Percentiles rank a stretch among this genome's conserved stretches.
These are phyloP conservation scores for Nicotiana tomentosiformis DNA, from an alignment of 257 asterid species.

Conservation along the genomic window DNA sequence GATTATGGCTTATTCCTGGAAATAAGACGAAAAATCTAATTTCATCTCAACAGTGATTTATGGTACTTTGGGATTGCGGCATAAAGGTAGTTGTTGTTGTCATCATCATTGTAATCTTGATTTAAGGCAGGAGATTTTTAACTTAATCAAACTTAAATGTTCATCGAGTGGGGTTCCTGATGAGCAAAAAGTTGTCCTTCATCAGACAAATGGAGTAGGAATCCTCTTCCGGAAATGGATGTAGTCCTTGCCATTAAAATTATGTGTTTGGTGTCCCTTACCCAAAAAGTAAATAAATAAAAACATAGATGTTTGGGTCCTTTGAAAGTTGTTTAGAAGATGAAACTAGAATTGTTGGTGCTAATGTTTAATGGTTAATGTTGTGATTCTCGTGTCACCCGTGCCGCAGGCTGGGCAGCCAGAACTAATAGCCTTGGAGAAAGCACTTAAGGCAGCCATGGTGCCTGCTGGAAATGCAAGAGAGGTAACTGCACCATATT, in stretches of 20 bases:
- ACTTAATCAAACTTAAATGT: not conserved
- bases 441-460: conserved; percentile 65
- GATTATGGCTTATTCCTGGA: not conserved
- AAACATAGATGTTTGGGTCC: not conserved
- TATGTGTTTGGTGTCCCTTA: not conserved
- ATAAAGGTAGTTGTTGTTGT: not conserved
- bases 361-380: not conserved
- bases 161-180: not conserved
- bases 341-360: not conserved
- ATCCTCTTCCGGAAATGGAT: not conserved
- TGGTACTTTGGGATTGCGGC: not conserved
- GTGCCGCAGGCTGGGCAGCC: conserved; percentile 77
- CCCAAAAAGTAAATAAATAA: not conserved
- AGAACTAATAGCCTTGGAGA: conserved; percentile 84
- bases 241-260: not conserved
- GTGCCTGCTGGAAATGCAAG: conserved; percentile 81
- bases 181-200: not conserved
- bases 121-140: not conserved
- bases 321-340: not conserved
- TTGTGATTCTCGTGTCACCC: conserved; percentile 9
- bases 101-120: not conserved
- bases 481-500: conserved; percentile 60
- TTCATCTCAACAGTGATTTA: not conserved
- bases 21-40: not conserved
- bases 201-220: not conserved